phyloP scores from a whole-genome alignment of 2,329 filamentous ascomycete species.

The Ophiostoma ips region DNA sequence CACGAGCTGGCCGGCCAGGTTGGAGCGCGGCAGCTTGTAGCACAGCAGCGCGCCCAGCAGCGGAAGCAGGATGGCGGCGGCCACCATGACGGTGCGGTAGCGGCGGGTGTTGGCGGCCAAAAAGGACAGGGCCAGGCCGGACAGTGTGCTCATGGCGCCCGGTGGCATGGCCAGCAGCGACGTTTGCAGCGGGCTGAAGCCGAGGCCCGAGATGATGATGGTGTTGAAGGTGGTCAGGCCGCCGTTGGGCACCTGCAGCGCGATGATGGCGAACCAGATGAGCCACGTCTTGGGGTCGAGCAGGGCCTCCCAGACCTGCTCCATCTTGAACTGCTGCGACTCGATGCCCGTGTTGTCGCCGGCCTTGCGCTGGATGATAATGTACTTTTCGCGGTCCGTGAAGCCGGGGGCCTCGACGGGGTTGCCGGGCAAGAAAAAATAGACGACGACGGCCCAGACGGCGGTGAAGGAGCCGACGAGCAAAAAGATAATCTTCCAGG shows the following conservation, averaged over 20 bases:
- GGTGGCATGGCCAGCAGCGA: conserved; percentile 10
- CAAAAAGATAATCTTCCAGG: conserved; percentile 19
- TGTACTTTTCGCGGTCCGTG: conserved; percentile 10
- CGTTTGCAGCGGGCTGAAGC: conserved; percentile 8
- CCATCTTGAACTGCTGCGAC: conserved; percentile 12
- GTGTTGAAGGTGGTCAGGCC: conserved; percentile 10
- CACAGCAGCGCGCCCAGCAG: conserved; percentile 23
- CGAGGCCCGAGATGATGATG: conserved; percentile 8
- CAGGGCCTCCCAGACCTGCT: conserved; percentile 13
- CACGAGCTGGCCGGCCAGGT: conserved; percentile 15
- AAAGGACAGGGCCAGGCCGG: conserved; percentile 13
- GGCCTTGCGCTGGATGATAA: conserved; percentile 14
- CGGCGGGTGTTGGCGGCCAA: conserved; percentile 10
- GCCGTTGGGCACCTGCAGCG: conserved; percentile 14
- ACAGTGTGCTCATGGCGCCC: conserved; percentile 12
- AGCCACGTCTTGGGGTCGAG: conserved; percentile 15
- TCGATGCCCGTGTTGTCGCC: conserved; percentile 15
- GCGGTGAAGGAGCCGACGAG: conserved; percentile 15
- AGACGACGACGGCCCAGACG: conserved; percentile 15
- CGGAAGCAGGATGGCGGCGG: conserved; percentile 21
- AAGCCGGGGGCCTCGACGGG: conserved; percentile 13
- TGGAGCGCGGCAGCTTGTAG: conserved; percentile 16
- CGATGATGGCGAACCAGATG: conserved; percentile 15
- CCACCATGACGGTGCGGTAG: conserved; percentile 15
- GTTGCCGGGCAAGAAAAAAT: conserved; percentile 15